phyloP scores from a whole-genome alignment of 148 eudicot genomes.

The Rhododendron henanense region DNA sequence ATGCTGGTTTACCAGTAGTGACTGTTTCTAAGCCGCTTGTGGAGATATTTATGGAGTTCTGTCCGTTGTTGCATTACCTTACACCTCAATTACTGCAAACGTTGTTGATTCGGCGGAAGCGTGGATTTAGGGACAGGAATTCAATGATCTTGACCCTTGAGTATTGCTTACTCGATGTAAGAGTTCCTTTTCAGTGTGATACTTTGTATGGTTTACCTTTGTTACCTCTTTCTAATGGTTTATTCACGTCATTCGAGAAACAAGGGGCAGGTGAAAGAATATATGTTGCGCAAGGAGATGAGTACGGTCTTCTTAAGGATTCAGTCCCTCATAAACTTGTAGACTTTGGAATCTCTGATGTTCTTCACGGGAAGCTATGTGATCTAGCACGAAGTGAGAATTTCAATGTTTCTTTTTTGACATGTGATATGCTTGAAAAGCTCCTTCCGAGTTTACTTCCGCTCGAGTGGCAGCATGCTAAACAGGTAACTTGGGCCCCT shows the following conservation, averaged over 20 bases:
- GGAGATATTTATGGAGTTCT: conserved; percentile 73
- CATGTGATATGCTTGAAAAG: conserved; percentile 78
- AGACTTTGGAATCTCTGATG: conserved; percentile 60
- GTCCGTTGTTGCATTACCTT: conserved; percentile 78
- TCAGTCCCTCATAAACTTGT: conserved; percentile 74
- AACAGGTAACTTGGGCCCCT: conserved; percentile 78
- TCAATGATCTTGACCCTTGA: conserved; percentile 77
- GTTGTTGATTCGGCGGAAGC: conserved; percentile 68
- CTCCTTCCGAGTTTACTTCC: conserved; percentile 75
- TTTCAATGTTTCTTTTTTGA: conserved; percentile 70
- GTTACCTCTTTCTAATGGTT: conserved; percentile 87
- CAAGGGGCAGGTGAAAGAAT: conserved; percentile 70
- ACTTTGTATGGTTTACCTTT: conserved; percentile 76
- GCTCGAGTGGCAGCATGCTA: conserved; percentile 80
- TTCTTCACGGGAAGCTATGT: conserved; percentile 66
- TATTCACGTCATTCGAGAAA: conserved; percentile 63
- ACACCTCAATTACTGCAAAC: conserved; percentile 85
- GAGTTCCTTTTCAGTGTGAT: conserved; percentile 46
- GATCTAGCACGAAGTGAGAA: conserved; percentile 68
- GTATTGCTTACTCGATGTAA: conserved; percentile 80
- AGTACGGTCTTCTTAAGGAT: conserved; percentile 79
- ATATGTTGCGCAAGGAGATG: conserved; percentile 65
- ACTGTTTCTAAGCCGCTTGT: conserved; percentile 59
- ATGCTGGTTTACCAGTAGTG: conserved; percentile 75
- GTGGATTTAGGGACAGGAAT: conserved; percentile 65